Evolutionary conservation across 2,329 filamentous ascomycete species (phyloP), one percentile per base, ranked within the genome.

Genomic region (Magnaporthiopsis incrustans): DNA sequence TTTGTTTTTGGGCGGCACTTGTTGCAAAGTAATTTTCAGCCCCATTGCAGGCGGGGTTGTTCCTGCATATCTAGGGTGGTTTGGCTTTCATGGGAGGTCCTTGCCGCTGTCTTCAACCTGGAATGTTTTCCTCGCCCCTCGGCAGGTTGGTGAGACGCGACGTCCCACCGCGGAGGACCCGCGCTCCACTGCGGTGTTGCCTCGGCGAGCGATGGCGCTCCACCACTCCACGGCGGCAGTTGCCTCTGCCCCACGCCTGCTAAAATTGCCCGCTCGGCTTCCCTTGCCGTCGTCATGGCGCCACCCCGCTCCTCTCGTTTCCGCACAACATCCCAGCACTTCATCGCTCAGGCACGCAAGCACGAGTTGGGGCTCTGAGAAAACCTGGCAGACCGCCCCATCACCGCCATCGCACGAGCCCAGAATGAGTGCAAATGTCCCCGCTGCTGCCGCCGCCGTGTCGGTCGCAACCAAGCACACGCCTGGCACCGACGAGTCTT

Each of bases 401-500:
- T n/a, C 44, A 53, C 44, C 44, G n/a, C 44, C 6, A 11, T 22
- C 44, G 22, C 22, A 53, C 18, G 44, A 18, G 14, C 35, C 26
- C 56, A 57, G n/a, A 26, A 57, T 57, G 27, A 38, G 18, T 18
- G 25, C 60, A 26, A 38, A 61, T 15, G 63, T 61, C 56, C 67
- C 67, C 18, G 64, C 53, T 11, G 66, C 66, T 7, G 44, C 44
- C 2, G 15, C 18, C 44, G 18, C 44, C 7, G 18, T 22, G 8
- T 64, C 65, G 3, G 68, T 67, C 0, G 67, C 69, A 3, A 65
- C 63, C 3, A 62, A 68, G 58, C 69, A 70, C 59, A 63, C 68
- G 15, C 66, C 66, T 30, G 69, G 69, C 12, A 65, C 64, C 3
- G 44, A 62, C 22, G 64, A 70, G 57, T 68, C 71, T 11, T 73